Base-by-base conservation (phyloP, 2,329 filamentous ascomycete genomes). In the Aspergillus sp. region DNA sequence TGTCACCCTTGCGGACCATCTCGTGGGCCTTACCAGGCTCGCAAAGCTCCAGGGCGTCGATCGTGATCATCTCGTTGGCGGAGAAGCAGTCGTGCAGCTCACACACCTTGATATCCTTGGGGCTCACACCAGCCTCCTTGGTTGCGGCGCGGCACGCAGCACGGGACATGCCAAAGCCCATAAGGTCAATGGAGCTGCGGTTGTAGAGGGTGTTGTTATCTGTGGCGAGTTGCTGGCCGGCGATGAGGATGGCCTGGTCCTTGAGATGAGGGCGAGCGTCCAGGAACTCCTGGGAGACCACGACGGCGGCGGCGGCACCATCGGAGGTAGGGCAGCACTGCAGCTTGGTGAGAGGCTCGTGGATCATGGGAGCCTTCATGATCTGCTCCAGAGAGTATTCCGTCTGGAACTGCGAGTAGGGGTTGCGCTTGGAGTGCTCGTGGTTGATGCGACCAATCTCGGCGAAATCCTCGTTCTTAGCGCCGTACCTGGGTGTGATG, bases 71-170 rank as follows among this genome's bases (percentile, higher is more conserved):
- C 78, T 97, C 90, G 71, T 97, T 97, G 22, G 93, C 86, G 16
- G 86, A 91, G 81, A 97, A 97, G 78, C 94, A 97, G 76, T 97
- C 94, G 74, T 97, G 94, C 55, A 97, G 79, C 76, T 97, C 93
- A 66, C 90, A 91, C 14, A 97, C 88, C 65, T 87, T 85, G 57
- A 93, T 81, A 59, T 95, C 88, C 32, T 76, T 73, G 0, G 88
- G 76, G 4, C 75, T 76, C 2, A 84, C 80, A 54, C 88, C 76
- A 19, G 83, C 82, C 74, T 97, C 88, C 30, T 75, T 78, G 56
- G 89, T 77, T n/a, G 93, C 93, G 0, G 78, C 76, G 54, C 79
- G 73, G 7, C 84, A 86, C 0, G 93, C 93, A 51, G 79, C 76
- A 66, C 84, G 80, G 14, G 84, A 86, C 93, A 96, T 97, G 57